Evolutionary conservation across 331 rosid species (phyloP).

Genomic region (Malus hybrid): DNA sequence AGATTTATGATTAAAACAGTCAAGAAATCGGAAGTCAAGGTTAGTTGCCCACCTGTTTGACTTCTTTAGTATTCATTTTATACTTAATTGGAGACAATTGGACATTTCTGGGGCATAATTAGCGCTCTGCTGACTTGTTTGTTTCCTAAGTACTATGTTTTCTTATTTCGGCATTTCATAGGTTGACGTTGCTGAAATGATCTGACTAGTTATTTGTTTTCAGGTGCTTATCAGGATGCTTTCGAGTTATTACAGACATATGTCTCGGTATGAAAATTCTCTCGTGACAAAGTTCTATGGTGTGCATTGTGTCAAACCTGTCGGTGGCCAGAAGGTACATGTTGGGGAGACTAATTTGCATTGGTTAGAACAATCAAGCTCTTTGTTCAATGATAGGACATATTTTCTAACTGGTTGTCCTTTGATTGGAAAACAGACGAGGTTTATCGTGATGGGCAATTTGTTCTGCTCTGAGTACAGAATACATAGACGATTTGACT

Average conservation of each 20-base stretch:
- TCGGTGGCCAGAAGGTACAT: conserved; percentile 89
- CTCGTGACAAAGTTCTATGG: conserved; percentile 91
- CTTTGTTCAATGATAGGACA: background rate
- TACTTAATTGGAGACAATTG: background rate
- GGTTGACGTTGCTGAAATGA: conserved; percentile 1
- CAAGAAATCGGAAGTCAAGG: conserved; percentile 99
- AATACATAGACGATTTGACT: conserved; percentile 88
- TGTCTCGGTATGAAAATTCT: conserved; percentile 75
- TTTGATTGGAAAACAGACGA: conserved; percentile 44
- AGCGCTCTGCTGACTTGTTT: background rate
- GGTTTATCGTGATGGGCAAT: conserved; percentile 97
- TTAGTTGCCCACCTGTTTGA: conserved; percentile 22
- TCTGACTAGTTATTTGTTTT: conserved; percentile 7
- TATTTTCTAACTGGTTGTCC: conserved; percentile 1
- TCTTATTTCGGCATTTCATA: background rate
- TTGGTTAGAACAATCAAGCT: background rate
- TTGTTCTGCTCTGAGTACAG: conserved; percentile 97
- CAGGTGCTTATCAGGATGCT: conserved; percentile 98
- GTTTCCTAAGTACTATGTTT: background rate
- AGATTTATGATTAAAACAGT: conserved; percentile 96
- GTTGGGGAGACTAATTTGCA: background rate
- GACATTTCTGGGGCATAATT: background rate
- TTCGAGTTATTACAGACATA: conserved; percentile 70
- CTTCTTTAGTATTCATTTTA: background rate
- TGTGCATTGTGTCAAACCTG: conserved; percentile 95